A percentile compares a stretch with the other conserved stretches of the same genome.
phyloP scores from a whole-genome alignment of 2,329 filamentous ascomycete genomes.

The Sphaerostilbella broomeana region DNA sequence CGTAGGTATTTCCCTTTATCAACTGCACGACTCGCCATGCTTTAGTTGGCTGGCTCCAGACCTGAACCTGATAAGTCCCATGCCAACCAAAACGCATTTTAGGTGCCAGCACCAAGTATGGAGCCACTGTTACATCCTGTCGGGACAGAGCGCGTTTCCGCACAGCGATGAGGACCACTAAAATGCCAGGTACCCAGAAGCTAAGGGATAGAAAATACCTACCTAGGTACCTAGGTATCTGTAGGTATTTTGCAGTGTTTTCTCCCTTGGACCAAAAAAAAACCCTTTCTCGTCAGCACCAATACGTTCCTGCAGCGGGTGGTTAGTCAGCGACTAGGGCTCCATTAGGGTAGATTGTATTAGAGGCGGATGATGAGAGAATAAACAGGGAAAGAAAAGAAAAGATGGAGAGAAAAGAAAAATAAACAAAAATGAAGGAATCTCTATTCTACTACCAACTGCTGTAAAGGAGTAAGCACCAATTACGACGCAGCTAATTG shows the following conservation, averaged over 20 bases:
- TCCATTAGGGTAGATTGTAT: too few relatives aligned
- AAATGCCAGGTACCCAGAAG: too few relatives aligned
- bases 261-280: background rate
- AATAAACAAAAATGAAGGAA: background rate
- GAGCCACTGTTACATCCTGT: too few relatives aligned
- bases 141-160: too few relatives aligned
- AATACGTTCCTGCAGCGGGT: background rate
- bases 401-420: background rate
- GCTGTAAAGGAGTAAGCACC: too few relatives aligned
- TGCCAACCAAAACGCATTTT: too few relatives aligned
- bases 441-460: background rate
- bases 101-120: too few relatives aligned
- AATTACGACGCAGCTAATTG: too few relatives aligned
- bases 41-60: too few relatives aligned
- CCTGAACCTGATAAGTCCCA: too few relatives aligned
- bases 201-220: background rate
- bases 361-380: background rate
- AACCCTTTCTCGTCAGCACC: background rate
- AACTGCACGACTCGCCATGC: slow-evolving; percentile 7
- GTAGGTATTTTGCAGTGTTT: too few relatives aligned
- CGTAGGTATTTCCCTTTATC: background rate
- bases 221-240: background rate
- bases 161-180: too few relatives aligned
- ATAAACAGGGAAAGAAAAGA: background rate
- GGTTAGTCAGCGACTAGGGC: background rate